Evolutionary conservation across 352 stramenopile species (phyloP), one percentile per base, ranked within the genome.

Genomic region (Phytopythium sindhum): DNA sequence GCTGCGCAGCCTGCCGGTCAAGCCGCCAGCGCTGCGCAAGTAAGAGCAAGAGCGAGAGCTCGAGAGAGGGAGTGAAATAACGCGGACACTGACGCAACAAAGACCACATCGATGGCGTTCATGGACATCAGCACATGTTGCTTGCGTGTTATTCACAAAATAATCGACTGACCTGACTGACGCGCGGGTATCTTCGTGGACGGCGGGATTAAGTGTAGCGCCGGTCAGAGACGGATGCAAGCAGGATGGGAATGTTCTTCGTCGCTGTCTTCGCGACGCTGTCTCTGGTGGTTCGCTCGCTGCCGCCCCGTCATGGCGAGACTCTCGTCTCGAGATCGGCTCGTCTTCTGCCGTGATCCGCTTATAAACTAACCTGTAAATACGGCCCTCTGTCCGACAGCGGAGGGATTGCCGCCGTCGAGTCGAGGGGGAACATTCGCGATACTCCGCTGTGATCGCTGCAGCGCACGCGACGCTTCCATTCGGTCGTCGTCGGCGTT

Each of bases 1-100:
- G n/a, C 52, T 90, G 52, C 81, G 81, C 21, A 84, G 77, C 15
- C 61, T 90, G 21, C 81, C 83, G 12, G 41, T 73, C 3, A 75
- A 71, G 37, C 44, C 53, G 5, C 56, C 71, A 35, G 51, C 45
- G 2, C 41, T 61, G 47, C 68, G 74, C 65, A 81, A 86, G 56
- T 86, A 52, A 61, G 35, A 28, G 11, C 31, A 24, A 21, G 29
- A 41, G 11, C 3, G 28, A 51, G n/a, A 51, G 15, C 23, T 11
- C 23, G 41, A 47, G 41, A 47, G 41, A 23, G 41, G 23, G 41
- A 47, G 41, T 17, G 41, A 50, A 23, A 52, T 8, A 9, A 39
- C 33, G 33, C 33, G 14, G 33, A 19, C 39, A 45, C 39, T n/a
- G n/a, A n/a, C 10, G 39, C 1, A n/a, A 45, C 12, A n/a, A 45